Conservation (phyloP, 306 rosid genomes). For the Begonia peltatifolia region DNA sequence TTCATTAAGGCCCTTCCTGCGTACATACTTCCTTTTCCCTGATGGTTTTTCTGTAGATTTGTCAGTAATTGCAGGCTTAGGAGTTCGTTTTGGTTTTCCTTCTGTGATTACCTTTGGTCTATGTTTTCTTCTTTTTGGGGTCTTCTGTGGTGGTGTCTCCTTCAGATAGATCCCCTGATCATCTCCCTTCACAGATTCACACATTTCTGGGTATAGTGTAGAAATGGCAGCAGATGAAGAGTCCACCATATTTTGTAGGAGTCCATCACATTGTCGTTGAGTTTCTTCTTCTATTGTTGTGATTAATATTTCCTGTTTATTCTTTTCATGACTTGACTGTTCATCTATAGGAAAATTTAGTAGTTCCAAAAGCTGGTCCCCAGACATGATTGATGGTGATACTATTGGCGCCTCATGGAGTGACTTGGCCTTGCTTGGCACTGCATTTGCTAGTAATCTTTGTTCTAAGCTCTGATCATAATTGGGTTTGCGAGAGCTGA, state of each 20-base stretch:
- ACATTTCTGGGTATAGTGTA: slow-evolving; percentile 17
- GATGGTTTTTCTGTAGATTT: slow-evolving; percentile 24
- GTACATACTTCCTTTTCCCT: slow-evolving; percentile 50
- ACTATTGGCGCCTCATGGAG: background rate
- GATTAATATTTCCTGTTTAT: slow-evolving; percentile 21
- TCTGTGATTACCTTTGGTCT: slow-evolving; percentile 81
- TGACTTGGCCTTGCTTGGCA: background rate
- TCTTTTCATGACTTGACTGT: slow-evolving; percentile 32
- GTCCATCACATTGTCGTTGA: slow-evolving; percentile 30
- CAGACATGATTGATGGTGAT: background rate
- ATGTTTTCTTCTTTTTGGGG: slow-evolving; percentile 58
- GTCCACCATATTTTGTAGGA: slow-evolving; percentile 45
- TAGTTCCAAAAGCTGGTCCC: background rate
- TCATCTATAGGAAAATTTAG: slow-evolving; percentile 22
- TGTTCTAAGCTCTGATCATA: slow-evolving; percentile 2
- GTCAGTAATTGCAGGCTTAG: slow-evolving; percentile 30
- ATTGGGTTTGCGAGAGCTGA: background rate
- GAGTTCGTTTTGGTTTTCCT: slow-evolving; percentile 43
- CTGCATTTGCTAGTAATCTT: background rate
- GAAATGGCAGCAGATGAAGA: slow-evolving; percentile 45
- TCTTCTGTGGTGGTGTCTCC: slow-evolving; percentile 61
- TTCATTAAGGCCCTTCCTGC: slow-evolving; percentile 26
- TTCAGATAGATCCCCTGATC: slow-evolving; percentile 45
- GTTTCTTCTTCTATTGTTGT: slow-evolving; percentile 21
- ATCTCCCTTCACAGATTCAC: slow-evolving; percentile 20